Base-by-base conservation (phyloP, 495 filamentous ascomycete genomes). In the Xylaria curta region DNA sequence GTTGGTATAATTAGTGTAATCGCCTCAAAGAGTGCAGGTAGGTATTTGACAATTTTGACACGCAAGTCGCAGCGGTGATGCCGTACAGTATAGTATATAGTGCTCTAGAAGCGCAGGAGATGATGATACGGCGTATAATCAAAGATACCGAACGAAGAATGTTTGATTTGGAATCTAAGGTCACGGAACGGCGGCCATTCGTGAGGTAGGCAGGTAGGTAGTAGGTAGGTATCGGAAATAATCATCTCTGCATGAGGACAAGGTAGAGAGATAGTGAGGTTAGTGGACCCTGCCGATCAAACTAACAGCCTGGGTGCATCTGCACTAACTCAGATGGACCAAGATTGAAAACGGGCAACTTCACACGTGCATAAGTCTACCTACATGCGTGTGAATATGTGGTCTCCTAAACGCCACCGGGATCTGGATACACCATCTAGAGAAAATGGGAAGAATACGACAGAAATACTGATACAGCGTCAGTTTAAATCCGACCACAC, bases 271-370 rank as follows among this genome's bases (percentile, higher is more conserved):
- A 36, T 36, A 40, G 38, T 10, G 9, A 56, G 8, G 59, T 13
- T 13, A 36, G 59, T 61, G 59, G 59, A 61, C 59, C 59, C 59
- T 61, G 59, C 59, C 31, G 59, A 61, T 61, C 59, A 40, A 17
- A 61, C 42, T 42, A 42, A 42, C 38, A 42, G 38, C 1, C 38
- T 42, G 38, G 38, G 9, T 38, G 8, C 36, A 38, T 38, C 36
- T 38, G 36, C 36, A 38, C 36, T 38, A 38, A 38, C 36, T 38
- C 36, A 38, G 36, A 38, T 38, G 38, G 38, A 13, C 12, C 38
- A 42, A 42, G 38, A 42, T 42, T 42, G 9, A 13, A 42, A 42
- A 42, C 9, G 38, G 38, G 38, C n/a, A 51, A 9, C 47, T 51
- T 51, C 47, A 24, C 47, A 58, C 53, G 24, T 58, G 28, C 28